Evolutionary conservation across 768 basidiomycete genomes (phyloP).

Genomic region (Leccinum boreale): DNA sequence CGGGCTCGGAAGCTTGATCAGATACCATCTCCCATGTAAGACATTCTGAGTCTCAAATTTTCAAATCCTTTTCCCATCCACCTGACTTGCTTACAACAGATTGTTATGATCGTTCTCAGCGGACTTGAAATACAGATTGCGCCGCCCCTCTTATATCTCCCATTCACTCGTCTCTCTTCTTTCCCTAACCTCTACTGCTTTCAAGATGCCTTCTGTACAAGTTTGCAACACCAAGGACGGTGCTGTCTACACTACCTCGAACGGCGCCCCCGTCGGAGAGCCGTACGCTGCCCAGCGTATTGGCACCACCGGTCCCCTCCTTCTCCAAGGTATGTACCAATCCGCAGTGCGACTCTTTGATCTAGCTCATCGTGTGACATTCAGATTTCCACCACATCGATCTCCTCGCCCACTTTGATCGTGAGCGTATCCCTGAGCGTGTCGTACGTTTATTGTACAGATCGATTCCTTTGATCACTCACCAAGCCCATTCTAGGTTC

Average conservation of each 20-base stretch:
- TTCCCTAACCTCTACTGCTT: slow-evolving; percentile 2
- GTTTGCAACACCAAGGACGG: slow-evolving; percentile 52
- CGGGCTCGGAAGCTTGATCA: too few relatives aligned
- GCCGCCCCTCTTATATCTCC: slow-evolving; percentile 11
- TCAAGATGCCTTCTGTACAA: slow-evolving; percentile 62
- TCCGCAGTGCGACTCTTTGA: not conserved
- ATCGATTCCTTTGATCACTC: slow-evolving; percentile 11
- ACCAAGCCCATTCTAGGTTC: slow-evolving; percentile 52
- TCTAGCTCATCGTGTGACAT: slow-evolving; percentile 13
- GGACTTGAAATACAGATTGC: slow-evolving; percentile 19
- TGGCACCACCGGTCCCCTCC: slow-evolving; percentile 74
- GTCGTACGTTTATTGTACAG: slow-evolving; percentile 48
- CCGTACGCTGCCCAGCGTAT: slow-evolving; percentile 80
- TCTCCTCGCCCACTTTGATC: slow-evolving; percentile 87
- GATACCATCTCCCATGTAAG: slow-evolving; percentile 7
- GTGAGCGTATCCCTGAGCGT: slow-evolving; percentile 95
- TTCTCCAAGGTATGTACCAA: slow-evolving; percentile 70
- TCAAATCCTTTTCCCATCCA: slow-evolving; percentile 5
- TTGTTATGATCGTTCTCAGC: slow-evolving; percentile 20
- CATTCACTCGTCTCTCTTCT: not conserved
- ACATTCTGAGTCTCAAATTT: slow-evolving; percentile 8
- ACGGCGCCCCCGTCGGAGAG: slow-evolving; percentile 70
- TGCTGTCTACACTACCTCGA: slow-evolving; percentile 81
- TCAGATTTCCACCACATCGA: slow-evolving; percentile 88
- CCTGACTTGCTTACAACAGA: slow-evolving; percentile 4